A percentile compares a stretch with the other conserved stretches of the same genome.
These are phyloP conservation scores for Pyrus pyrifolia DNA, from an alignment of 306 rosid genomes.

Conservation along the genomic window DNA sequence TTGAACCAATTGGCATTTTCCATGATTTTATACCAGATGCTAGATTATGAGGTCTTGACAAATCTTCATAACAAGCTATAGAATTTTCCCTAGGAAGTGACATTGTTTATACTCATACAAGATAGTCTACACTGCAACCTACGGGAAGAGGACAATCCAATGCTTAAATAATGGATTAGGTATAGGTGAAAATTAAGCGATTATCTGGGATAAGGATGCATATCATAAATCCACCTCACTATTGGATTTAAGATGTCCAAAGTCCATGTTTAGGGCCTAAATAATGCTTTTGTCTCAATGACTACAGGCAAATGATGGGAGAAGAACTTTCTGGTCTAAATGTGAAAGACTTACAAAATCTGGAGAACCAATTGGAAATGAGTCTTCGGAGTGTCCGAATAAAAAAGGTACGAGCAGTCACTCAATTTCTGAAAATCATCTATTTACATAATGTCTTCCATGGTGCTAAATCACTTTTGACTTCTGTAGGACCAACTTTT, in stretches of 20 bases:
- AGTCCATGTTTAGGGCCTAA: slow-evolving; percentile 10
- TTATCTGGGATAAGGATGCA: background rate
- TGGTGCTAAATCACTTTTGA: background rate
- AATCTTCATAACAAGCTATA: background rate
- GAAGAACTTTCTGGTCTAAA: slow-evolving; percentile 73
- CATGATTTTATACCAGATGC: background rate
- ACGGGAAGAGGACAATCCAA: background rate
- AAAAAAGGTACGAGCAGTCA: slow-evolving; percentile 46
- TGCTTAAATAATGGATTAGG: background rate
- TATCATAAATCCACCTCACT: background rate
- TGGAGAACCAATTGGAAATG: slow-evolving; percentile 76
- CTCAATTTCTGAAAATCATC: slow-evolving; percentile 2
- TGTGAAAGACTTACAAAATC: slow-evolving; percentile 53
- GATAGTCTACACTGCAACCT: background rate
- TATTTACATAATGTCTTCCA: background rate
- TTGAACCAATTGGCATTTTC: background rate
- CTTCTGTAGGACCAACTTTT: slow-evolving; percentile 62
- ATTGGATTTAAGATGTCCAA: slow-evolving; percentile 1
- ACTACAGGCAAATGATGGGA: slow-evolving; percentile 83
- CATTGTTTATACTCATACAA: background rate
- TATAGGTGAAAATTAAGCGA: background rate
- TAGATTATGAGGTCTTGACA: background rate
- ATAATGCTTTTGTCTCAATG: slow-evolving; percentile 7
- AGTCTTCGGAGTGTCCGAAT: slow-evolving; percentile 73
- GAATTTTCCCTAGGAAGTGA: background rate